Evolutionary conservation across 495 filamentous ascomycete species (phyloP), one percentile per base, ranked within the genome.

Genomic region (Bacidia rubella): DNA sequence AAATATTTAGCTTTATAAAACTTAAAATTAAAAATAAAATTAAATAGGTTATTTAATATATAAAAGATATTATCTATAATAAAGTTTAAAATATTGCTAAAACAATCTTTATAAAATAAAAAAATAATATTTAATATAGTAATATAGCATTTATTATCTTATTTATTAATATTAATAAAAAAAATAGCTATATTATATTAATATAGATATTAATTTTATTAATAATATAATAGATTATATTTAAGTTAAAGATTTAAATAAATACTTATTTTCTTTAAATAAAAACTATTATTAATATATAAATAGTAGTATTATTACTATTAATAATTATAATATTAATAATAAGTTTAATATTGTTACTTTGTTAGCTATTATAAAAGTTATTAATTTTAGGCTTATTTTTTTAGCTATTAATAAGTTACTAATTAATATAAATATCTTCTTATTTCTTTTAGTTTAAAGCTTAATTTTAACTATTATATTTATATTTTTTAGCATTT

Each of bases 11-110:
- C n/a, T n/a, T n/a, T 23, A 10, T 27, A 24, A 7, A 24, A 12
- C 27, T 49, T 49, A 9, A 27, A 11, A 27, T 49, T 49, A 24
- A 49, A 7, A 49, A 49, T 32, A 24, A 32, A 7, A 11, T 10
- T 49, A 11, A 27, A 25, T 11, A 11, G 12, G 7, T n/a, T n/a
- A n/a, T n/a, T n/a, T n/a, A n/a, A n/a, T n/a, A 22, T n/a, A n/a
- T n/a, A n/a, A n/a, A n/a, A n/a, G n/a, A 22, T 56, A 46, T 45
- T 43, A 54, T 60, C 38, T 51, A 39, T 52, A 55, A n/a, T n/a
- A n/a, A n/a, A n/a, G n/a, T n/a, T n/a, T n/a, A n/a, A n/a, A n/a
- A n/a, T n/a, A n/a, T n/a, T n/a, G n/a, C 5, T 27, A 9, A 15
- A 11, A 25, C 23, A 10, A 15, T 49, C 23, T 27, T 11, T 49